Conservation (phyloP, 2,329 filamentous ascomycete genomes). For the Metarhizium sp. region DNA sequence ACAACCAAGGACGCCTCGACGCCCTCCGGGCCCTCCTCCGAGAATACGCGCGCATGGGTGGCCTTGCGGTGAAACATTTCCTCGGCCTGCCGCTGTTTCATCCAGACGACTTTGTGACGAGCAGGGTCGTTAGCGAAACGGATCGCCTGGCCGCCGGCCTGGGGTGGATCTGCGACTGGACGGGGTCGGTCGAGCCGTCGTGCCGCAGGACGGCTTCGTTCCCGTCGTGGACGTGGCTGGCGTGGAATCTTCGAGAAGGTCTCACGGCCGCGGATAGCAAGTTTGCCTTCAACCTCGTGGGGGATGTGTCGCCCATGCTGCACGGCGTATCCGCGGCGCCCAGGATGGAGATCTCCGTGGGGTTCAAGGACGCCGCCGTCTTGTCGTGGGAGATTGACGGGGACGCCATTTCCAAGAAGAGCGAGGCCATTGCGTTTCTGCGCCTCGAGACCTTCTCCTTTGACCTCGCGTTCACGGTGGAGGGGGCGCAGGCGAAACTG, state of each 20-base stretch:
- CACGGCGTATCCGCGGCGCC: slow-evolving; percentile 21
- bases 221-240: slow-evolving; percentile 30
- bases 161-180: slow-evolving; percentile 22
- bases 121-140: slow-evolving; percentile 19
- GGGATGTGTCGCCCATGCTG: slow-evolving; percentile 16
- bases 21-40: slow-evolving; percentile 23
- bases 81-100: slow-evolving; percentile 27
- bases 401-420: slow-evolving; percentile 19
- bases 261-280: slow-evolving; percentile 1
- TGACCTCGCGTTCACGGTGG: slow-evolving; percentile 16
- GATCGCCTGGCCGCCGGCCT: slow-evolving; percentile 25
- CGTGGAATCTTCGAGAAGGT: slow-evolving; percentile 21
- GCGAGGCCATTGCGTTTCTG: slow-evolving; percentile 20
- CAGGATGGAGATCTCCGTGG: slow-evolving; percentile 23
- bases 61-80: slow-evolving; percentile 18
- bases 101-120: slow-evolving; percentile 18
- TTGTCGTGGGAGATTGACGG: slow-evolving; percentile 26
- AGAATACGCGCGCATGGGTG: slow-evolving; percentile 18
- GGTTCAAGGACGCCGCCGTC: slow-evolving; percentile 22
- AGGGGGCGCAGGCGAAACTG: neutral
- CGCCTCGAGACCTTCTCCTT: slow-evolving; percentile 26
- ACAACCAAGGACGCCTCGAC: slow-evolving; percentile 21
- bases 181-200: slow-evolving; percentile 16
- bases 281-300: slow-evolving; percentile 23
- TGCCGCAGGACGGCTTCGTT: slow-evolving; percentile 13